These are phyloP conservation scores for Yamadazyma friedrichii DNA, from an alignment of 1,139 yeast genomes.

Conservation along the genomic window DNA sequence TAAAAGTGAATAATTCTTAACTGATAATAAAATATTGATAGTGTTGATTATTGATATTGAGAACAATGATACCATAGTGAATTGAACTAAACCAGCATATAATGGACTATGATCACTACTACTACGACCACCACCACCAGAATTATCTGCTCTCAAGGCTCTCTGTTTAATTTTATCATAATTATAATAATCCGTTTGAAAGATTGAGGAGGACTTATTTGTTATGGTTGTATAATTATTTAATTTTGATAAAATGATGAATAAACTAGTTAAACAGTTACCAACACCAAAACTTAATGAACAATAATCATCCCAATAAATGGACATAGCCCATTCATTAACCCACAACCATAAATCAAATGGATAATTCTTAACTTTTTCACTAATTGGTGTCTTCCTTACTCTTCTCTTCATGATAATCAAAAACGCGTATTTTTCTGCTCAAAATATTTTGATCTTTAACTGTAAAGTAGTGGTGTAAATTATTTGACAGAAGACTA, in stretches of 20 bases:
- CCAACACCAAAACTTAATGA: slow-evolving; percentile 27
- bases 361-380: slow-evolving; percentile 50
- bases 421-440: slow-evolving; percentile 10
- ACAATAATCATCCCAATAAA: slow-evolving; percentile 66
- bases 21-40: slow-evolving; percentile 1
- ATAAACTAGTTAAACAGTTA: slow-evolving; percentile 7
- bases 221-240: slow-evolving; percentile 5
- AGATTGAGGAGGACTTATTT: slow-evolving; percentile 16
- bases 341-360: slow-evolving; percentile 52
- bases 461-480: too few relatives aligned
- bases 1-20: slow-evolving; percentile 7
- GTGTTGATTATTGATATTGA: slow-evolving; percentile 4
- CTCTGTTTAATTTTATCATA: slow-evolving; percentile 32
- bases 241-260: slow-evolving; percentile 5
- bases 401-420: slow-evolving; percentile 16
- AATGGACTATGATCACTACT: slow-evolving; percentile 1
- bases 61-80: slow-evolving; percentile 3
- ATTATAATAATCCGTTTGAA: slow-evolving; percentile 29
- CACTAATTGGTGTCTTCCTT: slow-evolving; percentile 33
- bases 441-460: too few relatives aligned
- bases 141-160: background rate
- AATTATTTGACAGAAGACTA: too few relatives aligned
- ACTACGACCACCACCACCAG: too few relatives aligned
- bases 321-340: slow-evolving; percentile 52
- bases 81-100: slow-evolving; percentile 5